Conservation (phyloP, 2,329 filamentous ascomycete species). For the Aotearoamyces nothofagi region DNA sequence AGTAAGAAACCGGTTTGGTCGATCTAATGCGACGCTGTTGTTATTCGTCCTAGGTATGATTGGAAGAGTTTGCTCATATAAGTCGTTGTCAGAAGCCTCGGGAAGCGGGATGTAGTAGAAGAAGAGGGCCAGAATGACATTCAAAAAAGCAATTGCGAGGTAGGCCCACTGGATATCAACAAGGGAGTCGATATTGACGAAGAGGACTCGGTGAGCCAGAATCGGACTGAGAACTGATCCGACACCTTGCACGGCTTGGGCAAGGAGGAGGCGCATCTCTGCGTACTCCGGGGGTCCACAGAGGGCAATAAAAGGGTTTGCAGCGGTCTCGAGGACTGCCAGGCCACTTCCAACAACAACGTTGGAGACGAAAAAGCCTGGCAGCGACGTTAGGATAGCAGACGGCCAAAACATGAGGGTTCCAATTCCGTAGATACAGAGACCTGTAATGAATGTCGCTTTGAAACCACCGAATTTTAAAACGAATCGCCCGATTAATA, state of each 20-base stretch:
- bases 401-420: slow-evolving; percentile 83
- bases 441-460: slow-evolving; percentile 62
- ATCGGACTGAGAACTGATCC: slow-evolving; percentile 59
- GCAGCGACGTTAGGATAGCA: slow-evolving; percentile 57
- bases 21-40: no score
- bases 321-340: slow-evolving; percentile 63
- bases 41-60: slow-evolving; percentile 15
- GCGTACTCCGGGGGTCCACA: slow-evolving; percentile 61
- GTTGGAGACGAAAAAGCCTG: slow-evolving; percentile 60
- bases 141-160: slow-evolving; percentile 63
- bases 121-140: slow-evolving; percentile 52
- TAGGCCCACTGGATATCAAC: slow-evolving; percentile 76
- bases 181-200: slow-evolving; percentile 43
- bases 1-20: slow-evolving; percentile 31
- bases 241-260: slow-evolving; percentile 64
- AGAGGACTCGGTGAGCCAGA: slow-evolving; percentile 61
- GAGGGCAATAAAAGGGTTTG: slow-evolving; percentile 58
- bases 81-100: slow-evolving; percentile 38
- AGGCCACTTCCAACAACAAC: slow-evolving; percentile 68
- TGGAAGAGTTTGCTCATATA: slow-evolving; percentile 34
- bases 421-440: slow-evolving; percentile 59
- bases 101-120: slow-evolving; percentile 55
- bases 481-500: slow-evolving; percentile 55
- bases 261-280: slow-evolving; percentile 60
- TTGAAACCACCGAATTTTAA: slow-evolving; percentile 62